phyloP scores from a whole-genome alignment of 1,284 basidiomycete species.

The Rhodotorula sp. region DNA sequence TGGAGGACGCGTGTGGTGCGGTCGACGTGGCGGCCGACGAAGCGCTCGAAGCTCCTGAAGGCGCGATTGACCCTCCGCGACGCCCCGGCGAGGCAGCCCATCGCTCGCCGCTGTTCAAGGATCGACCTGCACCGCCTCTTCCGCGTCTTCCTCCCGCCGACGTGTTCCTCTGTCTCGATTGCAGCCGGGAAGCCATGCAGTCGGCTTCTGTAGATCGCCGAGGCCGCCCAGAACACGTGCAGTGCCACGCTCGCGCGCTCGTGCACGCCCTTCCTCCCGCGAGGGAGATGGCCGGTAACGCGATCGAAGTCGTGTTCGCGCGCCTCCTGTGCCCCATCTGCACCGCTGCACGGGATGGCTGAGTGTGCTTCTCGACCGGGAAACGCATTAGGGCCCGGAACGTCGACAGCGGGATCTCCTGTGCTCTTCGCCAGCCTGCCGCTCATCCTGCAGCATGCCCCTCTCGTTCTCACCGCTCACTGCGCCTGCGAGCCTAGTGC shows the following conservation, averaged over 20 bases:
- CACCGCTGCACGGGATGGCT: too few species aligned
- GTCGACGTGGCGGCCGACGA: slow-evolving; percentile 19
- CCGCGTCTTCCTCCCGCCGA: not conserved
- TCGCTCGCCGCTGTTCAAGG: not conserved
- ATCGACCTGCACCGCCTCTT: not conserved
- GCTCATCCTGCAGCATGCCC: too few species aligned
- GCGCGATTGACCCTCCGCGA: slow-evolving; percentile 7
- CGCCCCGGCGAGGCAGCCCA: not conserved
- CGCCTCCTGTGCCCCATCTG: not conserved
- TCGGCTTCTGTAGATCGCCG: not conserved
- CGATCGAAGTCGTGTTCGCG: not conserved
- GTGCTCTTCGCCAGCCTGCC: too few species aligned
- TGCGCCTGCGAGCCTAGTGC: too few species aligned
- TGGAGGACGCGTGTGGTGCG: slow-evolving; percentile 80
- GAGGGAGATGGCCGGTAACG: not conserved
- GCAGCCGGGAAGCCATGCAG: not conserved
- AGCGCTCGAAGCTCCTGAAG: slow-evolving; percentile 12
- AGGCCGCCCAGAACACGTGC: not conserved
- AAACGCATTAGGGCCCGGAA: too few species aligned
- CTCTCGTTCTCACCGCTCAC: too few species aligned
- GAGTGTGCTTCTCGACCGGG: too few species aligned
- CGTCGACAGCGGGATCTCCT: too few species aligned
- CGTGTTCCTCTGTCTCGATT: not conserved
- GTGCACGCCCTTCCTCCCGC: not conserved
- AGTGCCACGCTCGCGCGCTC: not conserved